Percentiles rank a stretch among this genome's conserved stretches.
phyloP scores from a whole-genome alignment of 2,329 filamentous ascomycete species.

The Aspergillus luchuensis region DNA sequence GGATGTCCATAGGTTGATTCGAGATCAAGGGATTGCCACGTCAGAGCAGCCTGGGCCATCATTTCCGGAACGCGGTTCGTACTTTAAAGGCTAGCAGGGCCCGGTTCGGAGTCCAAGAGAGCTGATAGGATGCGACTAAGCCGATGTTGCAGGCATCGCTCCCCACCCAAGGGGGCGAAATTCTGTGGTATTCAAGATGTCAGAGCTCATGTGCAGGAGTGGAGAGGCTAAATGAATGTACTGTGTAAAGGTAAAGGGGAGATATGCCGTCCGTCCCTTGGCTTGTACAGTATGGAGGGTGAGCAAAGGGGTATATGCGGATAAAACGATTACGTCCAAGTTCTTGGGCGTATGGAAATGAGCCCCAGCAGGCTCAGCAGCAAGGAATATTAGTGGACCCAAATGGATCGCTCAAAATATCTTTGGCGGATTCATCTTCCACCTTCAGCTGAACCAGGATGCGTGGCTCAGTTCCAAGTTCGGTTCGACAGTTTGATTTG shows the following conservation, averaged over 20 bases:
- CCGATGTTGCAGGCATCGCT: slow-evolving; percentile 11
- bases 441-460: background rate
- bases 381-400: background rate
- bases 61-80: slow-evolving; percentile 15
- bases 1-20: slow-evolving; percentile 14
- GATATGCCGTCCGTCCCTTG: background rate
- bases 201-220: slow-evolving; percentile 2
- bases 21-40: slow-evolving; percentile 34
- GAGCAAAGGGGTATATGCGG: background rate
- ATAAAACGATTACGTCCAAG: background rate
- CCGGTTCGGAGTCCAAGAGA: slow-evolving; percentile 4
- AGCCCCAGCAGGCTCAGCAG: background rate
- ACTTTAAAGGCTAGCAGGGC: slow-evolving; percentile 12
- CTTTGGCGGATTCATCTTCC: slow-evolving; percentile 1
- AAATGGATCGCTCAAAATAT: background rate
- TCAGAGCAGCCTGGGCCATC: slow-evolving; percentile 28
- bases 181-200: background rate
- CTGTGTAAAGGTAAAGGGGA: background rate
- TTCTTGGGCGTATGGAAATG: background rate
- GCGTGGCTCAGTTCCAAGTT: background rate
- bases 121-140: slow-evolving; percentile 18
- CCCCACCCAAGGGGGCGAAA: slow-evolving; percentile 12
- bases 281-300: background rate
- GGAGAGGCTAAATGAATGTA: background rate
- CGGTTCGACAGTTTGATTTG: background rate